Conservation (phyloP, 2,329 filamentous ascomycete species). For the Calonectria leucothoes region DNA sequence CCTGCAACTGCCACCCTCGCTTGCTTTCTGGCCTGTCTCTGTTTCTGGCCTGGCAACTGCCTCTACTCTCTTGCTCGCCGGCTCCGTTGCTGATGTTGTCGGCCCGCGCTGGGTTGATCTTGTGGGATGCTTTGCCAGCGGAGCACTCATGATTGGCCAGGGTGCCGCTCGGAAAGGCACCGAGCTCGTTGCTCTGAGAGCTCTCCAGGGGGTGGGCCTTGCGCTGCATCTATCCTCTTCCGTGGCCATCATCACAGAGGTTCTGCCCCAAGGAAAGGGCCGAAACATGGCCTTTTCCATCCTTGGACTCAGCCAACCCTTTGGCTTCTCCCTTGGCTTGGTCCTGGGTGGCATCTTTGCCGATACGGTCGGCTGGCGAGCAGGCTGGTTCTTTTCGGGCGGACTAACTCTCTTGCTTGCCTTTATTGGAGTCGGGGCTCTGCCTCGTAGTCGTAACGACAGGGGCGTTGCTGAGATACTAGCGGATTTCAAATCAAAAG, state of each 20-base stretch:
- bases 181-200: constrained; percentile 52
- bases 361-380: constrained; percentile 60
- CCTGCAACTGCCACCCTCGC: constrained; percentile 45
- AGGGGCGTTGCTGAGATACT: constrained; percentile 39
- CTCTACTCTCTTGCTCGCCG: constrained; percentile 51
- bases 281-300: constrained; percentile 57
- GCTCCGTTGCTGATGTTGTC: constrained; percentile 51
- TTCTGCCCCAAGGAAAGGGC: constrained; percentile 44
- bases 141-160: constrained; percentile 45
- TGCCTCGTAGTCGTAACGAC: constrained; percentile 45
- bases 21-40: constrained; percentile 55
- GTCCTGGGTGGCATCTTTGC: constrained; percentile 61
- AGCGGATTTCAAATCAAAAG: constrained; percentile 47
- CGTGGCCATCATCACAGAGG: constrained; percentile 48
- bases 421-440: constrained; percentile 47
- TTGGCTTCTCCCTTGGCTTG: constrained; percentile 63
- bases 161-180: constrained; percentile 45
- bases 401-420: constrained; percentile 51
- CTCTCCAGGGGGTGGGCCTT: constrained; percentile 52
- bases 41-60: constrained; percentile 50
- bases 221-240: constrained; percentile 51
- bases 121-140: constrained; percentile 46
- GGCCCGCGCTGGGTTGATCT: constrained; percentile 49
- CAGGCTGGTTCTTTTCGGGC: constrained; percentile 56
- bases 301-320: constrained; percentile 57